Evolutionary conservation across 495 filamentous ascomycete genomes (phyloP).

Genomic region (Jackrogersella multiformis): DNA sequence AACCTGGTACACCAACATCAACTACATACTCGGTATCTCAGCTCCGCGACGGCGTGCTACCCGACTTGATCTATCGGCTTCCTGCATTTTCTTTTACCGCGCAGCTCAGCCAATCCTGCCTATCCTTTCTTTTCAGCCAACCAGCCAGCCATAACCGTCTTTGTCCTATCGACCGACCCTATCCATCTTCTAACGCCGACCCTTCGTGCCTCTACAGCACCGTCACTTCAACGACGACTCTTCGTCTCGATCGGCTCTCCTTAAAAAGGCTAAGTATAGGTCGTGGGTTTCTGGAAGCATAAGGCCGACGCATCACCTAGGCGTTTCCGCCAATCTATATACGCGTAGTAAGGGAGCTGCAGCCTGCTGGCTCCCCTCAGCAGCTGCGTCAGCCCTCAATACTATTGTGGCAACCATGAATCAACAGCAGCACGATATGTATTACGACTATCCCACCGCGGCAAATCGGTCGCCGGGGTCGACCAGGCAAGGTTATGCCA

Average conservation of each 20-base stretch:
- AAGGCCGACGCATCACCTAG: constrained; percentile 8
- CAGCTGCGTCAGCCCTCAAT: constrained; percentile 41
- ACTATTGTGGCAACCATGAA: constrained; percentile 59
- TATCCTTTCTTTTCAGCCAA: constrained; percentile 27
- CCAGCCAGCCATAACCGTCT: constrained; percentile 42
- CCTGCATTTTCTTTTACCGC: constrained; percentile 48
- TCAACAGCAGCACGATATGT: constrained; percentile 64
- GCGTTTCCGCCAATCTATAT: constrained; percentile 38
- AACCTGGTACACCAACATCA: constrained; percentile 29
- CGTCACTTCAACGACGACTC: constrained; percentile 26
- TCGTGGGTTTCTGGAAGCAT: constrained; percentile 10
- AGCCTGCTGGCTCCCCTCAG: constrained; percentile 47
- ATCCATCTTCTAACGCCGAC: constrained; percentile 11
- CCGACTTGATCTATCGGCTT: constrained; percentile 41
- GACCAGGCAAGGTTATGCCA: constrained; percentile 58
- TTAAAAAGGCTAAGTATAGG: constrained; percentile 9
- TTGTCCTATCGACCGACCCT: constrained; percentile 32
- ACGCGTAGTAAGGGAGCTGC: constrained; percentile 46
- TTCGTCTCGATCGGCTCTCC: constrained; percentile 20
- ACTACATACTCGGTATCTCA: constrained; percentile 19
- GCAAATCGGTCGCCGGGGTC: constrained; percentile 56
- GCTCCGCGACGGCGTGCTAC: constrained; percentile 33
- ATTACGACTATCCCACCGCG: constrained; percentile 48
- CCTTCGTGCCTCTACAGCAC: neutral
- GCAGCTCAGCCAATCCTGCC: constrained; percentile 46